These are phyloP conservation scores for Pythium rishiriense DNA, from an alignment of 352 stramenopile species.

Conservation along the genomic window DNA sequence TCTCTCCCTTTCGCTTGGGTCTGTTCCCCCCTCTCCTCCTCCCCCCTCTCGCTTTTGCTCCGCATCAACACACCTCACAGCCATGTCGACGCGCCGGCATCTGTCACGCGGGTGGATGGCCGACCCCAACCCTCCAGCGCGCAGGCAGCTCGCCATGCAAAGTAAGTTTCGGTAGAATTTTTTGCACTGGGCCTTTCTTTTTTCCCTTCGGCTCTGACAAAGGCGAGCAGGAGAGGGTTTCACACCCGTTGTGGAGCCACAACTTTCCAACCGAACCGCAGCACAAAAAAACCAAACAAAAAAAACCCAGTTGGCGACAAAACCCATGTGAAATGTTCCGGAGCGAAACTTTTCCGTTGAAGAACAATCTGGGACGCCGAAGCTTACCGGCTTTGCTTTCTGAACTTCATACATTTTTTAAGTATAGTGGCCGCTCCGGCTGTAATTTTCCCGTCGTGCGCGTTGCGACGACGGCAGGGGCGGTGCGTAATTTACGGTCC, in stretches of 20 bases:
- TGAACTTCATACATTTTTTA: slow-evolving; percentile 30
- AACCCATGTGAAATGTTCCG: slow-evolving; percentile 18
- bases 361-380: slow-evolving; percentile 27
- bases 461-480: slow-evolving; percentile 9
- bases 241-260: background rate
- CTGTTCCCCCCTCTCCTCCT: background rate
- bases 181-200: slow-evolving; percentile 1
- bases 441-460: slow-evolving; percentile 11
- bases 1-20: background rate
- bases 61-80: slow-evolving; percentile 1
- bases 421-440: background rate
- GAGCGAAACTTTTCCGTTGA: slow-evolving; percentile 32
- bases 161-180: slow-evolving; percentile 5
- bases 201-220: background rate
- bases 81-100: background rate
- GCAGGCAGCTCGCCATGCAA: background rate
- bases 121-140: slow-evolving; percentile 3
- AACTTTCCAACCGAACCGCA: background rate
- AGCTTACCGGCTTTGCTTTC: slow-evolving; percentile 7
- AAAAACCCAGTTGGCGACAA: slow-evolving; percentile 17
- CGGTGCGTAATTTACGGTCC: slow-evolving; percentile 19
- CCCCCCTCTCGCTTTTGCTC: background rate
- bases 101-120: slow-evolving; percentile 1
- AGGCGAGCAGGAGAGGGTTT: slow-evolving; percentile 3
- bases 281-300: background rate